Evolutionary conservation across 805 yeast species (phyloP).

Genomic region (Candida multigemmis): DNA sequence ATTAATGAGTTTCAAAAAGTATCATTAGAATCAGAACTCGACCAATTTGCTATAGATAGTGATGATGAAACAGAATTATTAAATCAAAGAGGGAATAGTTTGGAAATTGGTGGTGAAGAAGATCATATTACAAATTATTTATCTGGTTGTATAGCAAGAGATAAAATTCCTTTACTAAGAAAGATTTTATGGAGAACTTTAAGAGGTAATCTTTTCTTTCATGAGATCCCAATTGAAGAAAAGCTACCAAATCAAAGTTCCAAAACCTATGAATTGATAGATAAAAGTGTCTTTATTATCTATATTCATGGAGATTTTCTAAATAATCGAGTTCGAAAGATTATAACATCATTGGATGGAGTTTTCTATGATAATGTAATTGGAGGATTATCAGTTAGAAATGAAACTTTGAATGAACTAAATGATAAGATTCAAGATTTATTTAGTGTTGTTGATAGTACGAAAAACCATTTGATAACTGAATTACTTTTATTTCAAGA

Average conservation of each 20-base stretch:
- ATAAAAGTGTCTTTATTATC: constrained; percentile 28
- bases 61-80: constrained; percentile 21
- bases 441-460: constrained; percentile 20
- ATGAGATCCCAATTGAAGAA: constrained; percentile 25
- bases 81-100: constrained; percentile 9
- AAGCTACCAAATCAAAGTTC: constrained; percentile 6
- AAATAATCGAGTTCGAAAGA: constrained; percentile 21
- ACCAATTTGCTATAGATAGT: constrained; percentile 14
- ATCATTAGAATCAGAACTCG: neutral
- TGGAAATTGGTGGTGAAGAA: constrained; percentile 15
- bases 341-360: constrained; percentile 31
- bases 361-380: constrained; percentile 24
- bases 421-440: constrained; percentile 24
- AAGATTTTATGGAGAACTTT: constrained; percentile 34
- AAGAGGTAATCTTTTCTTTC: constrained; percentile 32
- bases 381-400: constrained; percentile 18
- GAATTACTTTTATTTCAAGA: constrained; percentile 30
- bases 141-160: constrained; percentile 25
- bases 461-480: constrained; percentile 25
- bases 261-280: constrained; percentile 10
- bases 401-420: constrained; percentile 17
- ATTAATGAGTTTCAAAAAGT: constrained; percentile 24
- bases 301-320: constrained; percentile 33
- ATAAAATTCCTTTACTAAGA: constrained; percentile 26
- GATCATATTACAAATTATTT: constrained; percentile 21